A percentile compares a stretch with the other conserved stretches of the same genome.
Evolutionary conservation across 495 filamentous ascomycete genomes (phyloP).

Genomic region (Penicillium roqueforti): DNA sequence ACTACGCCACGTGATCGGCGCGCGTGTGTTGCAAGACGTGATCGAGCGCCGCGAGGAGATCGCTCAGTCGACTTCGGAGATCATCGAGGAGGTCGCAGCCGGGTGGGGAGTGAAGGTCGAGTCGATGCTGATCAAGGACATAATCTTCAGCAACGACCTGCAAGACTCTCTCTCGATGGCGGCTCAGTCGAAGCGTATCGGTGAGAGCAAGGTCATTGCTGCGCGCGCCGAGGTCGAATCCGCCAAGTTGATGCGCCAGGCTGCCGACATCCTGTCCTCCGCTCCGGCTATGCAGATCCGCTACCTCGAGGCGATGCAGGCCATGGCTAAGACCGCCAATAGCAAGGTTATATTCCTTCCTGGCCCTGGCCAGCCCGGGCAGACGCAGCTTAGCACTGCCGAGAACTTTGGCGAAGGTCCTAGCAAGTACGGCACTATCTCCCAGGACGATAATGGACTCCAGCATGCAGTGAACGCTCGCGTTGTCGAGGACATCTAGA

Average conservation of each 20-base stretch:
- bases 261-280: conserved; percentile 87
- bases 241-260: conserved; percentile 96
- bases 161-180: conserved; percentile 99
- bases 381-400: conserved; percentile 46
- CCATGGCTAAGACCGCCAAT: conserved; percentile 95
- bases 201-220: conserved; percentile 96
- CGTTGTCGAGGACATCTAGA: conserved; percentile 81
- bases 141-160: conserved; percentile 93
- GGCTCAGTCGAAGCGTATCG: conserved; percentile 96
- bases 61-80: conserved; percentile 88
- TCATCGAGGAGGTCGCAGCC: conserved; percentile 91
- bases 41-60: conserved; percentile 99
- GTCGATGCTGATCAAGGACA: conserved; percentile 99
- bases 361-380: conserved; percentile 47
- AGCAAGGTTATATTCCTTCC: conserved; percentile 97
- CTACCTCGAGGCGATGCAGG: conserved; percentile 98
- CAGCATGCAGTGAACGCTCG: conserved; percentile 79
- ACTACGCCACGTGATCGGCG: conserved; percentile 93
- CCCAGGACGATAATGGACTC: conserved; percentile 56
- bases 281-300: conserved; percentile 99
- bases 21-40: conserved; percentile 94
- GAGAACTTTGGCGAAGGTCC: conserved; percentile 58
- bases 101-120: conserved; percentile 97
- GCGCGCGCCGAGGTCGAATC: conserved; percentile 95
- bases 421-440: conserved; percentile 44